Evolutionary conservation across 257 asterid genomes (phyloP).

Genomic region (Solanum verrucosum): DNA sequence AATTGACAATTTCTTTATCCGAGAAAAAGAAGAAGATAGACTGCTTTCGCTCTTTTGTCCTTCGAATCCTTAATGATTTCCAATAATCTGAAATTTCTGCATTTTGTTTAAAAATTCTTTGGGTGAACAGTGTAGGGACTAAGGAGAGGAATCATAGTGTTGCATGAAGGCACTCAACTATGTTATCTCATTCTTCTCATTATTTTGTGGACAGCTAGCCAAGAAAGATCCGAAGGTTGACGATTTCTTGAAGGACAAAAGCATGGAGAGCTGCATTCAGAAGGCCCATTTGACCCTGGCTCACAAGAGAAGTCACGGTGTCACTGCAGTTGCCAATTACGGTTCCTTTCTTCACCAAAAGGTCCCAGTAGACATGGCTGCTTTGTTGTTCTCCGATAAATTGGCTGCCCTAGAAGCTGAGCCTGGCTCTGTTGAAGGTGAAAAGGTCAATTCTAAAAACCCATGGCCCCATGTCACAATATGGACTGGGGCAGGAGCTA

Average conservation of each 20-base stretch:
- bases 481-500: slow-evolving; percentile 66
- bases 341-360: slow-evolving; percentile 47
- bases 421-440: slow-evolving; percentile 65
- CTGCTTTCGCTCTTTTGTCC: background rate
- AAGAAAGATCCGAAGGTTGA: slow-evolving; percentile 44
- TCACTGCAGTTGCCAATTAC: slow-evolving; percentile 62
- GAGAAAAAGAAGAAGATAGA: background rate
- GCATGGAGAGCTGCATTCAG: slow-evolving; percentile 41
- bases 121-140: background rate
- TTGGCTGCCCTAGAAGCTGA: slow-evolving; percentile 74
- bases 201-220: slow-evolving; percentile 34
- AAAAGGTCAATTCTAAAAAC: slow-evolving; percentile 56
- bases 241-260: slow-evolving; percentile 39
- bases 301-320: slow-evolving; percentile 86
- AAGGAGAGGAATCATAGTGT: background rate
- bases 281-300: slow-evolving; percentile 87
- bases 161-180: background rate
- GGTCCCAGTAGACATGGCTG: slow-evolving; percentile 47
- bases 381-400: slow-evolving; percentile 55
- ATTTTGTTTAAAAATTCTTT: background rate
- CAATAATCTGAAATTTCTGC: background rate
- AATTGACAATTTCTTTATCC: background rate
- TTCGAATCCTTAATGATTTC: background rate
- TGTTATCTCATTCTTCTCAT: background rate
- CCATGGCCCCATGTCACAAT: slow-evolving; percentile 87